These are phyloP conservation scores for Daldinia sp. DNA, from an alignment of 2,329 filamentous ascomycete species.

Conservation along the genomic window DNA sequence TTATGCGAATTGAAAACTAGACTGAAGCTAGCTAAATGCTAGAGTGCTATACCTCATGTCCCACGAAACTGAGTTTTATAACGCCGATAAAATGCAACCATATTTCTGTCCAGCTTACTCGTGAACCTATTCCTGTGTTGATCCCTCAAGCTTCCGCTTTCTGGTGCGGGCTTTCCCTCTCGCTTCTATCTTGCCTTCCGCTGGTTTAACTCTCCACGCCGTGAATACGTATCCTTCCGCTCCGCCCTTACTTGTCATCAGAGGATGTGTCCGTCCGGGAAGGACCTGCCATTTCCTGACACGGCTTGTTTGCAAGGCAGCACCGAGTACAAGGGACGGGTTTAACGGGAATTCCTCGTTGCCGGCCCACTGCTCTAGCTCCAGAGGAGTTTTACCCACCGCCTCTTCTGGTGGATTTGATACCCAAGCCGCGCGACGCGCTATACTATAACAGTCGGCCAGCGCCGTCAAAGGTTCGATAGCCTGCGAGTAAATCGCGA, in stretches of 20 bases:
- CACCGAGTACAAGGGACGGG: slow-evolving; percentile 83
- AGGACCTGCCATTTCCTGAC: slow-evolving; percentile 90
- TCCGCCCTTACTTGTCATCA: slow-evolving; percentile 91
- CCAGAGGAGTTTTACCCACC: slow-evolving; percentile 58
- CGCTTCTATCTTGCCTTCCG: slow-evolving; percentile 83
- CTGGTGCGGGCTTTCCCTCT: slow-evolving; percentile 82
- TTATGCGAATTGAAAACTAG: slow-evolving; percentile 24
- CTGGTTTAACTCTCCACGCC: slow-evolving; percentile 82
- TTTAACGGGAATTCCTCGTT: slow-evolving; percentile 86
- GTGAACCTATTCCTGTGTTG: slow-evolving; percentile 15
- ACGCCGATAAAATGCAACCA: slow-evolving; percentile 28
- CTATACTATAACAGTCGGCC: slow-evolving; percentile 86
- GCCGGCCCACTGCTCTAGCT: slow-evolving; percentile 69
- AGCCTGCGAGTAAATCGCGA: slow-evolving; percentile 86
- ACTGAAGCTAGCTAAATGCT: slow-evolving; percentile 28
- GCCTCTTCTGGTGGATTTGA: slow-evolving; percentile 62
- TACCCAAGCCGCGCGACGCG: slow-evolving; percentile 81
- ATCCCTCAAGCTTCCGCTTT: slow-evolving; percentile 62
- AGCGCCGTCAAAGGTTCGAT: slow-evolving; percentile 83
- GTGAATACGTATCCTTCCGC: slow-evolving; percentile 93
- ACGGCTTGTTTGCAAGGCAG: slow-evolving; percentile 83
- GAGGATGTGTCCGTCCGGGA: slow-evolving; percentile 89
- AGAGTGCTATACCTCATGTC: slow-evolving; percentile 17
- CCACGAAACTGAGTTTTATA: slow-evolving; percentile 9
- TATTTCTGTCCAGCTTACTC: not conserved